phyloP scores from a whole-genome alignment of 2,329 filamentous ascomycete species.

The Colletotrichum scovillei region DNA sequence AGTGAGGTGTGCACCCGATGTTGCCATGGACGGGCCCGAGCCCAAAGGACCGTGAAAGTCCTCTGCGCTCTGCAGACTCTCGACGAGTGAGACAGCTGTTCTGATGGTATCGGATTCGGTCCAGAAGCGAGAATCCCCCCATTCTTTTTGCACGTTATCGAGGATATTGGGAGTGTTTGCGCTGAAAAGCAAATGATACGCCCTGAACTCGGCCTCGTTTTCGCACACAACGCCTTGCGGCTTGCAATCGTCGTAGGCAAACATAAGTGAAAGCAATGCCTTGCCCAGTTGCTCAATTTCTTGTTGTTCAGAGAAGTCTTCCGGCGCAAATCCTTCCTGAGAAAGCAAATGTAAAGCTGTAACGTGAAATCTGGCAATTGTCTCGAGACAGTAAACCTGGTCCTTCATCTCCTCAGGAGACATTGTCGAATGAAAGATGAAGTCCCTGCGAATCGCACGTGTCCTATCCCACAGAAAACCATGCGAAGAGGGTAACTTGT shows the following conservation, averaged over 20 bases:
- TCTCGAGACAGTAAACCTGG: slow-evolving; percentile 73
- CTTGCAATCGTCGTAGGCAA: slow-evolving; percentile 74
- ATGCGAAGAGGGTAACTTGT: slow-evolving; percentile 66
- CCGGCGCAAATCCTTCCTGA: slow-evolving; percentile 63
- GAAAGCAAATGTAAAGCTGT: slow-evolving; percentile 73
- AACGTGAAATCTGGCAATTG: slow-evolving; percentile 75
- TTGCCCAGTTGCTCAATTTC: slow-evolving; percentile 76
- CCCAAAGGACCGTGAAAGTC: slow-evolving; percentile 68
- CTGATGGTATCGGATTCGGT: slow-evolving; percentile 67
- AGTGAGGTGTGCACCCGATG: slow-evolving; percentile 61
- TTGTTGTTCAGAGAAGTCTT: slow-evolving; percentile 74
- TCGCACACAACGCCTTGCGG: slow-evolving; percentile 67
- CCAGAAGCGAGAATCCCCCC: slow-evolving; percentile 64
- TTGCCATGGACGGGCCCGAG: slow-evolving; percentile 59
- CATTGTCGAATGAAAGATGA: slow-evolving; percentile 74
- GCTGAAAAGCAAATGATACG: slow-evolving; percentile 73
- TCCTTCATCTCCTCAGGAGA: slow-evolving; percentile 65
- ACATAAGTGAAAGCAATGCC: slow-evolving; percentile 71
- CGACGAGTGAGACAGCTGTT: slow-evolving; percentile 70
- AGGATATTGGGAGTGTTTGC: slow-evolving; percentile 67
- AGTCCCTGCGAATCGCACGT: slow-evolving; percentile 74
- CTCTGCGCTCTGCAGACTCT: slow-evolving; percentile 69
- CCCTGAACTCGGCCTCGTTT: slow-evolving; percentile 74
- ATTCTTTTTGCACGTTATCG: slow-evolving; percentile 64
- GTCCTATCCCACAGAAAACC: slow-evolving; percentile 77